These are phyloP conservation scores for Ustilago tritici DNA, from an alignment of 1,284 basidiomycete genomes.

Conservation along the genomic window DNA sequence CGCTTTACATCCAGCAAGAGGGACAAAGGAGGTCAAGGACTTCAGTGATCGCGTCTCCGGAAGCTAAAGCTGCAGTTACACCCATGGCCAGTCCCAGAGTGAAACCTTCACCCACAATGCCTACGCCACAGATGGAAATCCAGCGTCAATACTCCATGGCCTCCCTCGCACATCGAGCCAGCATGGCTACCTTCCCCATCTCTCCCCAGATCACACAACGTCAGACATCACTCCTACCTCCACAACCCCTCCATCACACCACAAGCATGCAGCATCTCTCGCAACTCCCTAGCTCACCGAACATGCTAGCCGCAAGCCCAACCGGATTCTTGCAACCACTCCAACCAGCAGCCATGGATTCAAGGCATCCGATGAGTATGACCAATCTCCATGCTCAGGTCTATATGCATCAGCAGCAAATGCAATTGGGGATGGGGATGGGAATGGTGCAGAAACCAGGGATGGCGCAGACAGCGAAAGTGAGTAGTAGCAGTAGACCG, in stretches of 20 bases:
- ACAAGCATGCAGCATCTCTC: constrained; percentile 32
- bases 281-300: constrained; percentile 6
- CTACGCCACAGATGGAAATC: constrained; percentile 21
- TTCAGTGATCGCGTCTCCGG: constrained; percentile 9
- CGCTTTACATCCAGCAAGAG: constrained; percentile 25
- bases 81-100: constrained; percentile 14
- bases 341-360: constrained; percentile 6
- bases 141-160: constrained; percentile 36
- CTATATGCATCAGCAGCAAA: constrained; percentile 28
- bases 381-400: constrained; percentile 43
- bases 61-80: background rate
- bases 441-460: constrained; percentile 11
- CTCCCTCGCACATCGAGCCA: constrained; percentile 21
- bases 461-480: constrained; percentile 24
- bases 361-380: constrained; percentile 42
- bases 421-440: constrained; percentile 16
- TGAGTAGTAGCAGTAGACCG: constrained; percentile 21
- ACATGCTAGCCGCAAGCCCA: constrained; percentile 20
- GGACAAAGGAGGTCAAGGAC: constrained; percentile 30
- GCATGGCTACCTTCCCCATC: constrained; percentile 19
- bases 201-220: constrained; percentile 31
- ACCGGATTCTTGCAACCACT: background rate
- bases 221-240: constrained; percentile 27
- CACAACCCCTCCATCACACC: constrained; percentile 9
- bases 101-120: constrained; percentile 2